Conservation (phyloP, 441 rosid genomes). For the Erysimum cheiri region DNA sequence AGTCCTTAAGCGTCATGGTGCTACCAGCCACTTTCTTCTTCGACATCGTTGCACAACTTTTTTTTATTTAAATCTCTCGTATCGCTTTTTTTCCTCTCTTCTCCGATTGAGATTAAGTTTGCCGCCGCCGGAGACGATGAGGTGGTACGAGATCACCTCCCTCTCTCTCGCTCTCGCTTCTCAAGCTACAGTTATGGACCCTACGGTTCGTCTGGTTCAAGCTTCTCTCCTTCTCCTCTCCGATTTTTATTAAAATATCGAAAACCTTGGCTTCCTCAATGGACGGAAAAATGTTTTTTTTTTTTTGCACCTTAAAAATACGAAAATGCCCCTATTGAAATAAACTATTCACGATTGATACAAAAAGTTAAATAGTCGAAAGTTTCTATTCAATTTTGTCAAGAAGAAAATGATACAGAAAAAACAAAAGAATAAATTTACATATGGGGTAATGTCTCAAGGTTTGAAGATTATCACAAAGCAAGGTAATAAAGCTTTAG, state of each 20-base stretch:
- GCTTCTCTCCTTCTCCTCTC: slow-evolving; percentile 32
- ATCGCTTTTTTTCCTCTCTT: slow-evolving; percentile 14
- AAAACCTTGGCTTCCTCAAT: slow-evolving; percentile 32
- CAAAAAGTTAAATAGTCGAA: no score
- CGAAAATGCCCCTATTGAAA: slow-evolving; percentile 18
- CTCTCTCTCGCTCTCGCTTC: slow-evolving; percentile 13
- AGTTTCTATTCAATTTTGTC: no score
- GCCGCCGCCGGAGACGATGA: slow-evolving; percentile 35
- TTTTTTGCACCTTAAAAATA: background rate
- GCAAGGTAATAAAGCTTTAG: slow-evolving; percentile 75
- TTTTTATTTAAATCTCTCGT: background rate
- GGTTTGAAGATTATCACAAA: slow-evolving; percentile 63
- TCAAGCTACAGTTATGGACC: slow-evolving; percentile 30
- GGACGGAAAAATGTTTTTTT: slow-evolving; percentile 33
- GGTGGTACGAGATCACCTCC: slow-evolving; percentile 12
- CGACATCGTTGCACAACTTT: slow-evolving; percentile 55
- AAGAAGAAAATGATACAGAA: background rate
- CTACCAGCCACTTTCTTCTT: slow-evolving; percentile 73
- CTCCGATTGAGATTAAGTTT: slow-evolving; percentile 40
- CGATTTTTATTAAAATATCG: slow-evolving; percentile 30
- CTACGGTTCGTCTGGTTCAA: slow-evolving; percentile 24
- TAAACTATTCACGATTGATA: background rate
- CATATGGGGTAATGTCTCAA: slow-evolving; percentile 28
- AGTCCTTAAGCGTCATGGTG: slow-evolving; percentile 90
- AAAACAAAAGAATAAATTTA: background rate